Evolutionary conservation across 2,329 filamentous ascomycete genomes (phyloP).

Genomic region (Cladorrhinum sp.): DNA sequence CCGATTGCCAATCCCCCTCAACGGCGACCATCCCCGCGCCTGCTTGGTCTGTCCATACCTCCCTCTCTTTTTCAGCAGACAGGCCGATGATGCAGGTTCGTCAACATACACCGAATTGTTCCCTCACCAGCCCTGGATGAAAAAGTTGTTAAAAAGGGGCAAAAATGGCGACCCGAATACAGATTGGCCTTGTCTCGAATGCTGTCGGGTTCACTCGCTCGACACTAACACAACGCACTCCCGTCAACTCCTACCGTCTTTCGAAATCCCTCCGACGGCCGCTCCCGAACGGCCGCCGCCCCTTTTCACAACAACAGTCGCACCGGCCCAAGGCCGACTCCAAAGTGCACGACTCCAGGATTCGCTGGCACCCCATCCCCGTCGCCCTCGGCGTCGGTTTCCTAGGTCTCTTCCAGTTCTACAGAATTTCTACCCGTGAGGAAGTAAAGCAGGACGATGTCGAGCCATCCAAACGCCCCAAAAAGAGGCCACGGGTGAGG

Average conservation of each 20-base stretch:
- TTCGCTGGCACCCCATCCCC: slow-evolving; percentile 89
- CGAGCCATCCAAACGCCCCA: slow-evolving; percentile 43
- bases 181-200: slow-evolving; percentile 22
- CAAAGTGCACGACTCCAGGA: slow-evolving; percentile 52
- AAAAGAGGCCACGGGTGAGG: slow-evolving; percentile 60
- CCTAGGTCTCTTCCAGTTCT: slow-evolving; percentile 78
- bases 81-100: slow-evolving; percentile 25
- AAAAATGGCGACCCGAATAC: slow-evolving; percentile 19
- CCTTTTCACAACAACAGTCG: slow-evolving; percentile 42
- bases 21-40: slow-evolving; percentile 14
- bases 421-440: slow-evolving; percentile 63
- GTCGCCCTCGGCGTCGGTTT: slow-evolving; percentile 82
- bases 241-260: slow-evolving; percentile 14
- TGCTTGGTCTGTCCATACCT: slow-evolving; percentile 6
- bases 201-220: slow-evolving; percentile 24
- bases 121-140: slow-evolving; percentile 5
- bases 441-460: slow-evolving; percentile 47
- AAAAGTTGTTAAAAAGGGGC: slow-evolving; percentile 16
- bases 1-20: not conserved
- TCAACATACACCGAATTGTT: slow-evolving; percentile 10
- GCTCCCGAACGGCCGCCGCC: slow-evolving; percentile 28
- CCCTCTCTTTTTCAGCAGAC: slow-evolving; percentile 9
- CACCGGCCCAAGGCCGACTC: slow-evolving; percentile 50
- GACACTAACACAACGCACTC: slow-evolving; percentile 17
- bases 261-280: slow-evolving; percentile 20